Conservation (phyloP, 768 basidiomycete genomes). For the Xerocomellus amylosporus region DNA sequence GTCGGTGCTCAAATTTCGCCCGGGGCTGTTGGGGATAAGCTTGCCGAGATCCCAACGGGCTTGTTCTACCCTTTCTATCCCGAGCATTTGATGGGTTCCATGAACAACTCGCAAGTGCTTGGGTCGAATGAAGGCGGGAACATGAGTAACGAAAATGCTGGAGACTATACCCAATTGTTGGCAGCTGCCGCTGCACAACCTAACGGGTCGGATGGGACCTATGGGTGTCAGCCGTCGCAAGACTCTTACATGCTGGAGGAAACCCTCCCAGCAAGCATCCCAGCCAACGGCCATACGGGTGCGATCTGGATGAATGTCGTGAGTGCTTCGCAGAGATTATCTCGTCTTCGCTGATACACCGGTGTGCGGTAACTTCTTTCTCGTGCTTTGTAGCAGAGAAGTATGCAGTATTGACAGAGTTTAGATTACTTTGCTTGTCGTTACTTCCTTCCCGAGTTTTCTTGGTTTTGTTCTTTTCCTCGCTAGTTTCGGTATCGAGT, state of each 20-base stretch:
- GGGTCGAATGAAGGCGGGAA: conserved; percentile 21
- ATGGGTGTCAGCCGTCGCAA: conserved; percentile 53
- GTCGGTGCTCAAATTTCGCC: conserved; percentile 18
- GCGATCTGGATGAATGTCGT: conserved; percentile 47
- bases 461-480: conserved; percentile 5
- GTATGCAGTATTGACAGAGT: conserved; percentile 22
- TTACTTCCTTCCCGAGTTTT: neutral
- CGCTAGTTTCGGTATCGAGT: conserved; percentile 2
- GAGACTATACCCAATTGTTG: conserved; percentile 53
- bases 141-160: conserved; percentile 14
- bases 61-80: conserved; percentile 81
- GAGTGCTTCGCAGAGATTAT: conserved; percentile 31
- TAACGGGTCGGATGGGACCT: conserved; percentile 47
- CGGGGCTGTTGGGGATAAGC: conserved; percentile 30
- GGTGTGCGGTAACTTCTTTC: conserved; percentile 1
- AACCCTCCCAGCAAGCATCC: conserved; percentile 42
- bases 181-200: conserved; percentile 58
- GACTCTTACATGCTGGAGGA: conserved; percentile 72
- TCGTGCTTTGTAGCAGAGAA: conserved; percentile 21
- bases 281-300: conserved; percentile 31
- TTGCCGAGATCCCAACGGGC: conserved; percentile 65
- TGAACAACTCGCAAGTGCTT: conserved; percentile 14
- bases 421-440: neutral
- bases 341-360: conserved; percentile 34
- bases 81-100: conserved; percentile 41